Base-by-base conservation (phyloP, 192 early-diverging fungal species). In the Coemansia sp. region DNA sequence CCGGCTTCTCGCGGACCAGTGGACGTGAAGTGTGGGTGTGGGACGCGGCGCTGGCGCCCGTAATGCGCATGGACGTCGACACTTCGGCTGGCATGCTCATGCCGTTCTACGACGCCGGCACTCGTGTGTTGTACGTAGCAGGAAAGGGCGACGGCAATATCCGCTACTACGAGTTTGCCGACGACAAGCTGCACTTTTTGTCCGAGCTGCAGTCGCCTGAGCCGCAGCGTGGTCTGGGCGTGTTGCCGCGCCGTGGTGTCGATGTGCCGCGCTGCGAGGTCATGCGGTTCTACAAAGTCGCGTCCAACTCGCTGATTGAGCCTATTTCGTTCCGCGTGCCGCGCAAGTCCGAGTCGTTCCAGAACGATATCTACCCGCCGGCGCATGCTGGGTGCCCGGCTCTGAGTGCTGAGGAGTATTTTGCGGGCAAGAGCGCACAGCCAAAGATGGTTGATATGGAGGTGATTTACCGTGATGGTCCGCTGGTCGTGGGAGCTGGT, bases 101-200 rank as follows among this genome's bases (percentile, higher is more conserved):
- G 88, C 97, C 97, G 22, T 91, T 92, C 86, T 99, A 90, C 77
- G 97, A 99, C 77, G 62, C 67, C 20, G 91, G 96, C 74, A 94
- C 90, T 17, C 88, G 84, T 59, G 89, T 99, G 84, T 84, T 99
- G 21, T 98, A 90, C 71, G 73, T 98, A 63, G 95, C 92, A 12
- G 97, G 97, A 56, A 98, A 98, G 77, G 94, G 97, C 66, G 97
- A 99, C 82, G 97, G 94, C 40, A 99, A 95, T 80, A 98, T 99
- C 73, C 90, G 96, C 26, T 98, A 98, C 85, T 99, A 91, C 73
- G 97, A 99, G 84, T 97, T 90, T 72, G 91, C 90, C 59, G 93
- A 97, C 68, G 96, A 98, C 66, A 93, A 93, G 51, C 69, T 99
- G 69, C 90, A 87, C 83, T 82, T 74, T 48, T 75, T 99, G 31